Percentiles rank a stretch among this genome's conserved stretches.
phyloP scores from a whole-genome alignment of 306 rosid species.

The Quercus variabilis region DNA sequence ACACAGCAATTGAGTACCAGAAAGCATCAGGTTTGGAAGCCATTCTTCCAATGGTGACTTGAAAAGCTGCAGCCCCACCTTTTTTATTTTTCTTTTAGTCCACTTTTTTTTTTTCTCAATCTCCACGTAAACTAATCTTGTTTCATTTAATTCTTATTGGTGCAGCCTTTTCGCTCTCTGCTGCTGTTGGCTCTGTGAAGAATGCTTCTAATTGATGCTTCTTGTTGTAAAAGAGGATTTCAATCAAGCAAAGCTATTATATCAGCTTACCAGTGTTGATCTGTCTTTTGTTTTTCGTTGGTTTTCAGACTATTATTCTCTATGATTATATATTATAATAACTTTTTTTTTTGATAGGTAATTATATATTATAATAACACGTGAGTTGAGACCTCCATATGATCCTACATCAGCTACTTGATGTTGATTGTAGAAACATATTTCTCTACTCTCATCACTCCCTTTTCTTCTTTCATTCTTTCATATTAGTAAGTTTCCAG shows the following conservation, averaged over 20 bases:
- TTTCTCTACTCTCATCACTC: neutral
- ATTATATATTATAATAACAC: neutral
- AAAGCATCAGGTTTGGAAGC: neutral
- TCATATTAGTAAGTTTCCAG: neutral
- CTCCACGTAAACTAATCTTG: neutral
- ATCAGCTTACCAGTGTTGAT: constrained; percentile 2
- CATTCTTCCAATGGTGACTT: neutral
- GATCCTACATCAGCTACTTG: neutral
- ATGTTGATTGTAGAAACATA: neutral
- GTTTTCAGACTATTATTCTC: neutral
- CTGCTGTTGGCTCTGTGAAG: constrained; percentile 87
- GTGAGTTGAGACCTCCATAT: neutral
- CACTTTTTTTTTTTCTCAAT: neutral
- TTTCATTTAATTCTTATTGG: constrained; percentile 16
- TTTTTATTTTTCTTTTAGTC: neutral
- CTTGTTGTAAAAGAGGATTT: neutral
- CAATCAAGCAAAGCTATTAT: neutral
- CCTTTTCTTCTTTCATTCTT: neutral
- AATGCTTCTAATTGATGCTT: constrained; percentile 38
- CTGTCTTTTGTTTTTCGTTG: neutral
- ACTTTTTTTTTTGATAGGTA: too few species aligned
- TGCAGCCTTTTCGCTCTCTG: constrained; percentile 83
- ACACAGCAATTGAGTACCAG: neutral
- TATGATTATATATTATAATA: neutral
- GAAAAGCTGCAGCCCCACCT: neutral